Evolutionary conservation across 257 asterid genomes (phyloP), one percentile per base, ranked within the genome.

Genomic region (Nicotiana sylvestris): DNA sequence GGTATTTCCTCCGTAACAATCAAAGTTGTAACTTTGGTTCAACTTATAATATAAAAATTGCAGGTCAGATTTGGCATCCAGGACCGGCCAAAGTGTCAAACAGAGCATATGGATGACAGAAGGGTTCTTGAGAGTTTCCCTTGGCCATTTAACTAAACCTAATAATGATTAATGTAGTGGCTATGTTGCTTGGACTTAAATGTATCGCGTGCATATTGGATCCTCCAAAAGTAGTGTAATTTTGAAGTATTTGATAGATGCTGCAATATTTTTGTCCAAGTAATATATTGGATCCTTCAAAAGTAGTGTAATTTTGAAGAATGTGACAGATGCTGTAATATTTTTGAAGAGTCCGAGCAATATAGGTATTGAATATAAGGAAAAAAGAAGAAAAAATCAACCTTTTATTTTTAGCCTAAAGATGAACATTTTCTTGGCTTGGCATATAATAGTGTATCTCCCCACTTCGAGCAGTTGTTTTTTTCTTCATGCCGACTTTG

Each of bases 61-160:
- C 16, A 2, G 46, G 33, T 25, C n/a, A 17, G 25, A 21, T 32
- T 82, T 74, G 37, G 8, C 16, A 81, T 64, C 67, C 37, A 16
- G 30, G 49, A 61, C 81, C 58, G 32, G 82, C 46, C 46, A 39
- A 39, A 39, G 49, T 39, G 9, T 76, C 57, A 77, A 83, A 33
- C 35, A 18, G 15, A 16, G 57, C 27, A 83, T 66, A 70, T 77
- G 85, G 51, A 27, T 83, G 82, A 51, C 85, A 83, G 78, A 25
- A 65, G 46, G 82, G 70, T 30, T 6, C 12, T 67, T 21, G 17
- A 27, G 4, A 4, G 16, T 32, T 65, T 66, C 70, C 62, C 49
- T 46, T 58, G 18, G 57, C 39, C 74, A 30, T 37, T 46, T 61
- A 67, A 27, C 43, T 15, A 78, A 35, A 67, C 10, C 7, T 6